These are phyloP conservation scores for Alloteropsis semialata DNA, from an alignment of 176 grass and related monocot species.

Conservation along the genomic window DNA sequence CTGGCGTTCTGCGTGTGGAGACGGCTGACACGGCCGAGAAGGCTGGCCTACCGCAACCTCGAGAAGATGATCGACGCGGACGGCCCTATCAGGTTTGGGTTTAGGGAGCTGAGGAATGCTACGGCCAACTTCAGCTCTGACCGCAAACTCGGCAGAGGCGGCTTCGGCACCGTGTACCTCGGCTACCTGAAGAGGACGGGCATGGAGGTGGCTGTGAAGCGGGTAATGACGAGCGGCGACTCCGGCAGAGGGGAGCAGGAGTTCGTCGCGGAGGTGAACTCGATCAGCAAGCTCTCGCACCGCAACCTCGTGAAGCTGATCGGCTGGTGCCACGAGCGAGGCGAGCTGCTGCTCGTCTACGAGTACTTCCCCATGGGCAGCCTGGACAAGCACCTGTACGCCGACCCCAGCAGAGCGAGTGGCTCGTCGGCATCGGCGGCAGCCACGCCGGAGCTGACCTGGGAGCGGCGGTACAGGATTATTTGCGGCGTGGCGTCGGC, in stretches of 20 bases:
- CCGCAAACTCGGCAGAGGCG: slow-evolving; percentile 41
- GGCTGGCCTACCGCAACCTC: slow-evolving; percentile 41
- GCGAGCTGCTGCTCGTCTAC: slow-evolving; percentile 52
- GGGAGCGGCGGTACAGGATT: slow-evolving; percentile 46
- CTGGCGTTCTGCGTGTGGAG: slow-evolving; percentile 20
- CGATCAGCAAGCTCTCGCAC: slow-evolving; percentile 65
- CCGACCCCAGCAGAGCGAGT: not conserved
- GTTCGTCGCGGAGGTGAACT: slow-evolving; percentile 64
- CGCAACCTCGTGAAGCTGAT: slow-evolving; percentile 60
- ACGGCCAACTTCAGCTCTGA: slow-evolving; percentile 28
- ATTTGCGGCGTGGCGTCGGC: slow-evolving; percentile 49
- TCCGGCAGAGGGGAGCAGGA: slow-evolving; percentile 38
- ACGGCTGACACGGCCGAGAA: not conserved
- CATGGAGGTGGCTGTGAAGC: slow-evolving; percentile 51
- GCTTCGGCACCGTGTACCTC: slow-evolving; percentile 52
- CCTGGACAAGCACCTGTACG: slow-evolving; percentile 43
- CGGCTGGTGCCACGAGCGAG: slow-evolving; percentile 49
- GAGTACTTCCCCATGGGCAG: slow-evolving; percentile 60
- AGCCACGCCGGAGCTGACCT: slow-evolving; percentile 29
- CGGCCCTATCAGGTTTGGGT: slow-evolving; percentile 31
- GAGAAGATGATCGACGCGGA: slow-evolving; percentile 50
- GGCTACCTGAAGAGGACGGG: slow-evolving; percentile 21
- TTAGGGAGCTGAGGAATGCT: slow-evolving; percentile 38
- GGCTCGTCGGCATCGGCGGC: not conserved
- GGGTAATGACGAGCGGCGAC: slow-evolving; percentile 6